Evolutionary conservation across 1,139 yeast genomes (phyloP).

Genomic region (Citeromyces siamensis): DNA sequence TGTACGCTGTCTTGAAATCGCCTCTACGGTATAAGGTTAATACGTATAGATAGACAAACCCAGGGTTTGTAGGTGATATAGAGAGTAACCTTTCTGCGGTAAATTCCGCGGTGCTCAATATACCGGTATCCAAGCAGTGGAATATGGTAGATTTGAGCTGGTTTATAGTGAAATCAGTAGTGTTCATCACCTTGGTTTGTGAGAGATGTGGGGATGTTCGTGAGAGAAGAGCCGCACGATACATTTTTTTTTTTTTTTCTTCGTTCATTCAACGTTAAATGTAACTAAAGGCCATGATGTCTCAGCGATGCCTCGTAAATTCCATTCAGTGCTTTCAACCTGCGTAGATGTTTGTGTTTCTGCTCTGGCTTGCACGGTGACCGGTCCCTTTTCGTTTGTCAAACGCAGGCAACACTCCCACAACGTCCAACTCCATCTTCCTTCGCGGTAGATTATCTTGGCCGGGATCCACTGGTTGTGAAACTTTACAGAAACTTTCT

Average conservation of each 20-base stretch:
- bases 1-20: slow-evolving; percentile 50
- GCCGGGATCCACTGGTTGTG: background rate
- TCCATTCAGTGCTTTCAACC: background rate
- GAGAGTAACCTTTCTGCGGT: slow-evolving; percentile 70
- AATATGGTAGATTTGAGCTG: slow-evolving; percentile 44
- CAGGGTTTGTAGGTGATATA: slow-evolving; percentile 29
- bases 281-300: background rate
- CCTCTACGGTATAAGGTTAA: slow-evolving; percentile 42
- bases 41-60: slow-evolving; percentile 52
- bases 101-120: slow-evolving; percentile 64
- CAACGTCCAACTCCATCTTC: background rate
- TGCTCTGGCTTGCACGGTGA: background rate
- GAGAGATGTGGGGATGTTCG: slow-evolving; percentile 1
- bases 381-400: background rate
- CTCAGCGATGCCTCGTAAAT: background rate
- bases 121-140: slow-evolving; percentile 62
- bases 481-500: background rate
- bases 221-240: no score
- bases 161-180: slow-evolving; percentile 18
- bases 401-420: background rate
- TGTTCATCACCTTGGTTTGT: slow-evolving; percentile 10
- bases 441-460: background rate
- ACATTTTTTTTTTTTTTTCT: no score
- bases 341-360: background rate
- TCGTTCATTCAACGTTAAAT: no score